A percentile compares a stretch with the other conserved stretches of the same genome.
Evolutionary conservation across 371 early-diverging fungal genomes (phyloP).

Genomic region (Capillidium heterosporum): DNA sequence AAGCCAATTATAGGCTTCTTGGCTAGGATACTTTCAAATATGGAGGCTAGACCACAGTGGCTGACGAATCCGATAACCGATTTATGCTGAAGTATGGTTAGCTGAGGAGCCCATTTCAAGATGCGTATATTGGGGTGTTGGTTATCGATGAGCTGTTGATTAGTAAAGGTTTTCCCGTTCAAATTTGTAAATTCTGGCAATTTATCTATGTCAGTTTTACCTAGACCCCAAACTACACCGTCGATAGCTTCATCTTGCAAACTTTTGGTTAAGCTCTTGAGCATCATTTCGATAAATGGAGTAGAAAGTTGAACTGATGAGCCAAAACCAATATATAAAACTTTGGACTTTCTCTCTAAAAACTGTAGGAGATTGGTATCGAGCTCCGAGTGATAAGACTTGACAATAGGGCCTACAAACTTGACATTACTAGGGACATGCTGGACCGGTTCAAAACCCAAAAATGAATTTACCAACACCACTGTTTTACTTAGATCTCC

Average conservation of each 20-base stretch:
- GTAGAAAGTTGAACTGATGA: neutral
- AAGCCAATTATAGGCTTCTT: neutral
- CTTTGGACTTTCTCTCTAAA: neutral
- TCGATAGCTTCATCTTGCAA: neutral
- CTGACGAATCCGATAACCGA: neutral
- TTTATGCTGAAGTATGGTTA: neutral
- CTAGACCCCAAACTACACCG: conserved; percentile 1
- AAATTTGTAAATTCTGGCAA: neutral
- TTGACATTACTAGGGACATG: neutral
- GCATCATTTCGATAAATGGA: neutral
- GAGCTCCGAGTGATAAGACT: neutral
- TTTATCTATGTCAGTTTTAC: neutral
- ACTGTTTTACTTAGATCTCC: neutral
- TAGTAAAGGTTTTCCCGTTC: neutral
- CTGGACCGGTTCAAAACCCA: neutral
- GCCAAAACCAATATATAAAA: neutral
- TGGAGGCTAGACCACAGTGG: neutral
- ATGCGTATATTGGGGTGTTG: neutral
- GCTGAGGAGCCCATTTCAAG: neutral
- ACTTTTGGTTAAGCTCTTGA: neutral
- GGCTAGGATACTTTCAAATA: neutral
- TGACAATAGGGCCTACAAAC: neutral
- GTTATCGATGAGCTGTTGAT: neutral
- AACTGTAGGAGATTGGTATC: neutral
- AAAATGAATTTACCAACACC: neutral